Conservation (phyloP, 2,329 filamentous ascomycete species). For the Xylariaceae sp. region DNA sequence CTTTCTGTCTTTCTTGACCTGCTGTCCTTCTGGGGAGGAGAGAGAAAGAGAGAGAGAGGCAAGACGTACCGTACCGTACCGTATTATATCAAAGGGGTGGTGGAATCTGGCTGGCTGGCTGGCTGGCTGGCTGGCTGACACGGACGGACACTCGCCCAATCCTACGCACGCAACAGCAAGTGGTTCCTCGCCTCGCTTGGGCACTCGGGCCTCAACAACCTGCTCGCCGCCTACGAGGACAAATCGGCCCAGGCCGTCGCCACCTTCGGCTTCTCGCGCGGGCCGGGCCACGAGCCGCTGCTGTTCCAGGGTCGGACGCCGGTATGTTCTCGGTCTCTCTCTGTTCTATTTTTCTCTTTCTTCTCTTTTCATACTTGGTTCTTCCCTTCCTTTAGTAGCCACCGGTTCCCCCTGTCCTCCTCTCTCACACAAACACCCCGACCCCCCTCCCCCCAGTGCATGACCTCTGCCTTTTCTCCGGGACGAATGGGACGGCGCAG, state of each 20-base stretch:
- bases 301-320: conserved; percentile 88
- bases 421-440: too few relatives aligned
- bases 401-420: too few relatives aligned
- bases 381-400: too few relatives aligned
- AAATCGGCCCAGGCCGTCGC: conserved; percentile 91
- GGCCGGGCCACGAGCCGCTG: conserved; percentile 74
- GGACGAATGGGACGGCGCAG: too few relatives aligned
- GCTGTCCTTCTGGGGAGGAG: neutral
- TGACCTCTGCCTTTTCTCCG: too few relatives aligned
- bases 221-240: conserved; percentile 81
- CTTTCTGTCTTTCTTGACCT: neutral
- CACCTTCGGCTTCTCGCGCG: conserved; percentile 87
- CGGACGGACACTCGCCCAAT: neutral
- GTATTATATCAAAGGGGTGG: neutral
- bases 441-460: too few relatives aligned
- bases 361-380: too few relatives aligned
- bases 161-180: conserved; percentile 52
- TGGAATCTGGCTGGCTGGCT: conserved; percentile 1
- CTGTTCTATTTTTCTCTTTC: neutral
- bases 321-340: conserved; percentile 37
- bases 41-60: neutral
- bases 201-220: conserved; percentile 78
- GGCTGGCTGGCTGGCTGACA: neutral
- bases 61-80: too few relatives aligned
- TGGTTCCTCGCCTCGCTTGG: conserved; percentile 85